Percentiles rank a stretch among this genome's conserved stretches.
Evolutionary conservation across 2,329 filamentous ascomycete species (phyloP).

Genomic region (Sporothrix luriei): DNA sequence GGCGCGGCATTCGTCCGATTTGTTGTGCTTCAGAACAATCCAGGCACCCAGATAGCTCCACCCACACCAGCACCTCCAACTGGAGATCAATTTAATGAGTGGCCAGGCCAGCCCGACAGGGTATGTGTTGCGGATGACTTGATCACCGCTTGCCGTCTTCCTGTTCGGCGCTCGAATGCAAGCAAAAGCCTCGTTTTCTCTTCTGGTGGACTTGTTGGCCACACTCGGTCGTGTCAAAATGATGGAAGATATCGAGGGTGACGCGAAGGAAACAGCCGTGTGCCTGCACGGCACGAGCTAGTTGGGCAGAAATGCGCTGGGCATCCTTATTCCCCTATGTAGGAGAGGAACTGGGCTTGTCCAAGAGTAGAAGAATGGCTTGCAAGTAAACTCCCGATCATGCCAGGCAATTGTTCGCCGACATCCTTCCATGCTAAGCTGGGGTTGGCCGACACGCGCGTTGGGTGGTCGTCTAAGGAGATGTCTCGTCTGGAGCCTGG

Average conservation of each 20-base stretch:
- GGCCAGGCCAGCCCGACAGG: conserved; percentile 21
- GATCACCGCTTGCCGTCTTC: background rate
- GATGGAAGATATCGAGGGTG: background rate
- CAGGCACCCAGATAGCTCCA: conserved; percentile 11
- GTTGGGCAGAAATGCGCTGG: conserved; percentile 17
- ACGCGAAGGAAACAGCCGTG: conserved; percentile 7
- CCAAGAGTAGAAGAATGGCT: background rate
- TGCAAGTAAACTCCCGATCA: background rate
- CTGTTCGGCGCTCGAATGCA: background rate
- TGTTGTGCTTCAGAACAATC: background rate
- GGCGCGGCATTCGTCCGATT: conserved; percentile 7
- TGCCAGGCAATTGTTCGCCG: conserved; percentile 4
- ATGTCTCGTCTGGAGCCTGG: background rate
- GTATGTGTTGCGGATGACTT: background rate
- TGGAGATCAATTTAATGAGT: conserved; percentile 23
- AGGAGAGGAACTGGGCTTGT: background rate
- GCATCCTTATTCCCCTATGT: background rate
- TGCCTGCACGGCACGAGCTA: background rate
- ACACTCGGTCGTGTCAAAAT: background rate
- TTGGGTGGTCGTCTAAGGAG: background rate
- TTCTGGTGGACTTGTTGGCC: background rate
- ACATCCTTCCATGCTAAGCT: conserved; percentile 3
- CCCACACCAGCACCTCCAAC: conserved; percentile 25
- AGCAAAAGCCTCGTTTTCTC: background rate
- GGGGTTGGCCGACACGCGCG: background rate